Conservation (phyloP, 1,284 basidiomycete species). For the Sparassis latifolia region DNA sequence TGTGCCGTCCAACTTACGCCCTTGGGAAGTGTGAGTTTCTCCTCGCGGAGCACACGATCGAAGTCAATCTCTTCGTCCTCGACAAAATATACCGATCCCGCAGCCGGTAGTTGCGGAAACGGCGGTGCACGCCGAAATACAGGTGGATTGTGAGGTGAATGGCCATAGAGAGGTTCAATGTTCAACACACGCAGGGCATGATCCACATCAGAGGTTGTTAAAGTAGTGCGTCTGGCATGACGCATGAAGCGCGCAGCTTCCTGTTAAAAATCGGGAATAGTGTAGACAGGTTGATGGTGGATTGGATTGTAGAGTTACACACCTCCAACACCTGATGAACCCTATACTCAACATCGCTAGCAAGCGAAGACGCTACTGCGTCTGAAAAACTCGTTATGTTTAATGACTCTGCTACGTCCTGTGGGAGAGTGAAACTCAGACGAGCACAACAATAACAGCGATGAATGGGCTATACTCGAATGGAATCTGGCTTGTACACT, state of each 20-base stretch:
- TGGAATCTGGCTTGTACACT: slow-evolving; percentile 58
- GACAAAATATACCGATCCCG: slow-evolving; percentile 81
- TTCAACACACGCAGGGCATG: slow-evolving; percentile 91
- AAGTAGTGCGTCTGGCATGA: slow-evolving; percentile 81
- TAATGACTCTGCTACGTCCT: slow-evolving; percentile 92
- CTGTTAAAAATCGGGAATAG: slow-evolving; percentile 44
- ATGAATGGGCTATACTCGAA: slow-evolving; percentile 40
- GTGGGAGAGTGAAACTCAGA: neutral
- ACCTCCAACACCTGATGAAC: slow-evolving; percentile 92
- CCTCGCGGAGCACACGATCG: slow-evolving; percentile 79
- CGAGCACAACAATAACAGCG: neutral
- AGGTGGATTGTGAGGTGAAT: slow-evolving; percentile 63
- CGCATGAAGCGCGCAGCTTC: slow-evolving; percentile 97
- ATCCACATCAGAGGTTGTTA: slow-evolving; percentile 90
- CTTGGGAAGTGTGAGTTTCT: slow-evolving; percentile 73
- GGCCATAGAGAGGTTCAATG: slow-evolving; percentile 88
- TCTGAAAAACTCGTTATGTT: slow-evolving; percentile 80
- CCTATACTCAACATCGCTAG: slow-evolving; percentile 95
- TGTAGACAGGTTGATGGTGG: slow-evolving; percentile 1
- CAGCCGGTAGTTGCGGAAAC: slow-evolving; percentile 50
- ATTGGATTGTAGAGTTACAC: neutral
- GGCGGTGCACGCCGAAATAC: slow-evolving; percentile 71
- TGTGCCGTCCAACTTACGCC: slow-evolving; percentile 84
- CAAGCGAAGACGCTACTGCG: slow-evolving; percentile 77
- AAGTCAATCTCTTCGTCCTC: slow-evolving; percentile 99